Percentiles rank a stretch among this genome's conserved stretches.
Evolutionary conservation across 345 rosid species (phyloP).

Genomic region (Rhizophora apiculata): DNA sequence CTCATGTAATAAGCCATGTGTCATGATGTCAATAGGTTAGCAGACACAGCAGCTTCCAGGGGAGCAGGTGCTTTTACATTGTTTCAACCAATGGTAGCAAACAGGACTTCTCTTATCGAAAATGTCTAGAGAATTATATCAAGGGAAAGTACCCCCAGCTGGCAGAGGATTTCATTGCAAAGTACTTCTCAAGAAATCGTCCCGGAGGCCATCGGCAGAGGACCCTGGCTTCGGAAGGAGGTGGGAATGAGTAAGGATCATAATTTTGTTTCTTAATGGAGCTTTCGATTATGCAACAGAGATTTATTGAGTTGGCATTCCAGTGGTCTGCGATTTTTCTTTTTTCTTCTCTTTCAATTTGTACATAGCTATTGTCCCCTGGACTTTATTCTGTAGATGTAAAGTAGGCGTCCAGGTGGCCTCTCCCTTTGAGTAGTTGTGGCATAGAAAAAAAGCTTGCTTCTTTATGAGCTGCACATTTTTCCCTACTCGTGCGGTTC

Average conservation of each 20-base stretch:
- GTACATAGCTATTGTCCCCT: no score
- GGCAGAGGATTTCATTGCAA: slow-evolving; percentile 56
- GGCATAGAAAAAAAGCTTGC: no score
- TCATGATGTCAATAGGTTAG: slow-evolving; percentile 46
- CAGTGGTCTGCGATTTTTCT: no score
- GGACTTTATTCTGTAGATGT: background rate
- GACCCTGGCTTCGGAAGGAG: slow-evolving; percentile 31
- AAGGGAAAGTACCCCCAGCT: slow-evolving; percentile 55
- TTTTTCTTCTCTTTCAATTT: no score
- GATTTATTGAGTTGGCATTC: no score
- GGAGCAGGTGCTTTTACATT: slow-evolving; percentile 68
- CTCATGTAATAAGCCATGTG: background rate
- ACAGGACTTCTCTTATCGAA: slow-evolving; percentile 78
- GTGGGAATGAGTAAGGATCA: background rate
- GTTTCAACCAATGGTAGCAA: slow-evolving; percentile 63
- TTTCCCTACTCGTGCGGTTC: slow-evolving; percentile 11
- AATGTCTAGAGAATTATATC: slow-evolving; percentile 58
- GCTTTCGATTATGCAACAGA: background rate
- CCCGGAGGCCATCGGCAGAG: slow-evolving; percentile 37
- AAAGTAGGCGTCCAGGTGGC: background rate
- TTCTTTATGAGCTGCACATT: slow-evolving; percentile 4
- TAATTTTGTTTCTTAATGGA: background rate
- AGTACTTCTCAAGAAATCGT: slow-evolving; percentile 54
- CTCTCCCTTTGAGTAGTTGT: background rate
- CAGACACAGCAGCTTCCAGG: slow-evolving; percentile 54